Percentiles rank a stretch among this genome's conserved stretches.
These are phyloP conservation scores for Solanum pinnatisectum DNA, from an alignment of 257 asterid species.

Conservation along the genomic window DNA sequence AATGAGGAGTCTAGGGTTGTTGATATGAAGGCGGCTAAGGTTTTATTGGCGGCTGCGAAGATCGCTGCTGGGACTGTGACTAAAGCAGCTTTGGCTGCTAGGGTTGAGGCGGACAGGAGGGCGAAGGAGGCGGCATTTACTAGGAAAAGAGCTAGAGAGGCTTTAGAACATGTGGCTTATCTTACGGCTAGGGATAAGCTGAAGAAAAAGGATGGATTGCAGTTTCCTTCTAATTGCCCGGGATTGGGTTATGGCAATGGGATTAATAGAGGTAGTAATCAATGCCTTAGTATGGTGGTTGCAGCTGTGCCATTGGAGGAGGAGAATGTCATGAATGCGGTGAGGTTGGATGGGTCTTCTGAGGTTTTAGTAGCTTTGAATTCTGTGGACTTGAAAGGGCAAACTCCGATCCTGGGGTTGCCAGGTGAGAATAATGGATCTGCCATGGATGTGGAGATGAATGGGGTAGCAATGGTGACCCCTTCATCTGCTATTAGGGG, in stretches of 20 bases:
- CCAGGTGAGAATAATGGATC: slow-evolving; percentile 4
- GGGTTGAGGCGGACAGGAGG: slow-evolving; percentile 58
- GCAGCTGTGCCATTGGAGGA: slow-evolving; percentile 7
- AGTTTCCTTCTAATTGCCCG: neutral
- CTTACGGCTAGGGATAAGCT: slow-evolving; percentile 45
- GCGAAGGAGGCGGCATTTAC: slow-evolving; percentile 71
- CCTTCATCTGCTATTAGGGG: neutral
- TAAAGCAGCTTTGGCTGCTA: slow-evolving; percentile 46
- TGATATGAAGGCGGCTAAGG: slow-evolving; percentile 52
- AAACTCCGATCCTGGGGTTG: neutral
- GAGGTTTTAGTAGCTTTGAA: slow-evolving; percentile 36
- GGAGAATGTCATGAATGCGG: slow-evolving; percentile 6
- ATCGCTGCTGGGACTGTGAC: slow-evolving; percentile 51
- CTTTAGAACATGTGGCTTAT: slow-evolving; percentile 47
- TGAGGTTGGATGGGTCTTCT: slow-evolving; percentile 27
- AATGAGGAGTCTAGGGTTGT: slow-evolving; percentile 38
- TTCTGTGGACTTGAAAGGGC: slow-evolving; percentile 38
- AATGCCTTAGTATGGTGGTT: slow-evolving; percentile 6
- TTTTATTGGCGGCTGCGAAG: slow-evolving; percentile 63
- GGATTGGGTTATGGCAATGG: neutral
- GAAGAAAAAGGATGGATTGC: slow-evolving; percentile 26
- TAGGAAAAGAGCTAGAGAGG: slow-evolving; percentile 70
- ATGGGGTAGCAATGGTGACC: neutral
- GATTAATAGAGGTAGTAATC: neutral
- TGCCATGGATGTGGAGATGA: slow-evolving; percentile 47